Evolutionary conservation across 257 asterid genomes (phyloP).

Genomic region (Gentiana straminea): DNA sequence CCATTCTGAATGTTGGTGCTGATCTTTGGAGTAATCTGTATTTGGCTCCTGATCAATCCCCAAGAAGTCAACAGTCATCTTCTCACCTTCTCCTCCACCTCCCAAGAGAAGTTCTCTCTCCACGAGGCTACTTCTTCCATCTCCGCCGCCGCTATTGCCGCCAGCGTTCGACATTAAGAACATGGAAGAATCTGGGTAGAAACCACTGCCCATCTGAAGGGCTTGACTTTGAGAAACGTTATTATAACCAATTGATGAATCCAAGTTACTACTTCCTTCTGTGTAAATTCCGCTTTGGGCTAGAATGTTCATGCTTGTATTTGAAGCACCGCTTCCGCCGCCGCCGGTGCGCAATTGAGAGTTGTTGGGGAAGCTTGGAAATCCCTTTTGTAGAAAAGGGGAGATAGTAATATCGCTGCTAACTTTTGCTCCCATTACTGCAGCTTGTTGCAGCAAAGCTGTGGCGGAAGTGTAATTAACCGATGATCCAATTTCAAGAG

Average conservation of each 20-base stretch:
- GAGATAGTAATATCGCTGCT: conserved; percentile 10
- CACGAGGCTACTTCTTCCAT: not conserved
- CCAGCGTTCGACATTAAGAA: conserved; percentile 1
- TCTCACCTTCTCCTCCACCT: conserved; percentile 2
- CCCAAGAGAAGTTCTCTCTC: conserved; percentile 1
- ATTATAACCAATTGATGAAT: not conserved
- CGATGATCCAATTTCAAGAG: conserved; percentile 4
- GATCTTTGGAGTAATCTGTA: conserved; percentile 5
- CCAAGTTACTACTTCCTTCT: not conserved
- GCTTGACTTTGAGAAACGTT: not conserved
- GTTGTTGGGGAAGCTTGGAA: conserved; percentile 5
- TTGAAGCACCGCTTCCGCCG: not conserved
- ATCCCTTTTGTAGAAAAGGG: conserved; percentile 12
- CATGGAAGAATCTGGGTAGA: conserved; percentile 2
- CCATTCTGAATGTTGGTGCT: conserved; percentile 8
- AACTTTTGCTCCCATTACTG: conserved; percentile 17
- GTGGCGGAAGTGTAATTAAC: conserved; percentile 9
- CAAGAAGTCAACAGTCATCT: conserved; percentile 13
- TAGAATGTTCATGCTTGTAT: not conserved
- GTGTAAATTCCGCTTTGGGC: not conserved
- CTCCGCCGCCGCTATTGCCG: not conserved
- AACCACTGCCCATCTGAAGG: not conserved
- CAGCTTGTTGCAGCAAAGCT: conserved; percentile 17
- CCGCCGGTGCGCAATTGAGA: conserved; percentile 4
- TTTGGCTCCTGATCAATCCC: conserved; percentile 4